Conservation (phyloP, 331 rosid species). For the Quercus tomentella region DNA sequence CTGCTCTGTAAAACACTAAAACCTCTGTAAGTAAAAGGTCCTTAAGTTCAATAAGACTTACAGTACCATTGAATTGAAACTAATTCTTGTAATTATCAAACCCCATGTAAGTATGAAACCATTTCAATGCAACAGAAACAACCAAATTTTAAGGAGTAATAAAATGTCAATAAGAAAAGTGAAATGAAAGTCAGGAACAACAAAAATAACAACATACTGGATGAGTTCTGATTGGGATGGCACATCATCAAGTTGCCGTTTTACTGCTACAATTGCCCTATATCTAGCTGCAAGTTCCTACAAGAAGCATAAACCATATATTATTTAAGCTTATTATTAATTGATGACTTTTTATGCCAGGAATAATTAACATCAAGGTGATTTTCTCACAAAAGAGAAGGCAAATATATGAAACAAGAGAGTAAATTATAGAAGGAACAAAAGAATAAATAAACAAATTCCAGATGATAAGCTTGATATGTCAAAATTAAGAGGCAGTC, state of each 20-base stretch:
- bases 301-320: conserved; percentile 1
- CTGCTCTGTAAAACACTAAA: conserved; percentile 11
- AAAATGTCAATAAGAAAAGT: conserved; percentile 3
- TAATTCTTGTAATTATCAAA: background rate
- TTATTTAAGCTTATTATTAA: background rate
- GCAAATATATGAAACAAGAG: background rate
- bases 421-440: background rate
- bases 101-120: conserved; percentile 2
- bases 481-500: background rate
- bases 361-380: background rate
- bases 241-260: conserved; percentile 63
- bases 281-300: conserved; percentile 65
- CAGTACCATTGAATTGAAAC: conserved; percentile 12
- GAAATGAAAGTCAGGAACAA: background rate
- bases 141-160: background rate
- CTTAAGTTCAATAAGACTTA: conserved; percentile 1
- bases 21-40: background rate
- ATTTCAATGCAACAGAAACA: background rate
- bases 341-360: background rate
- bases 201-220: conserved; percentile 57
- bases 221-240: conserved; percentile 77
- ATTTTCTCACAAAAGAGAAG: background rate
- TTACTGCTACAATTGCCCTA: conserved; percentile 51
- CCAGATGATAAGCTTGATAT: background rate
- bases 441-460: background rate